Conservation (phyloP, 2,329 filamentous ascomycete species). For the Colletotrichum sp. region DNA sequence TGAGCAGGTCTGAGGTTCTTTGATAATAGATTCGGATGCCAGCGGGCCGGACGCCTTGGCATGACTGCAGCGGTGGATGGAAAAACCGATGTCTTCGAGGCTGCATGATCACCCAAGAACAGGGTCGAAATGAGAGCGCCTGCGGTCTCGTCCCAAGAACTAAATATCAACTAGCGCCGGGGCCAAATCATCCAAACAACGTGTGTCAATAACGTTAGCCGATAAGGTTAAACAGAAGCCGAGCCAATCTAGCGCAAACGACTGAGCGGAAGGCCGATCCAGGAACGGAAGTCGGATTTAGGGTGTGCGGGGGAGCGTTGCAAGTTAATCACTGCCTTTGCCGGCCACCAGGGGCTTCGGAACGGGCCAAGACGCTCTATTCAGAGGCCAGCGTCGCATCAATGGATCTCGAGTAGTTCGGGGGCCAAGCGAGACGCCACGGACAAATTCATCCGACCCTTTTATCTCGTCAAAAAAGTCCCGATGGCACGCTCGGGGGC, state of each 20-base stretch:
- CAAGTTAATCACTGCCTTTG: neutral
- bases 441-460: neutral
- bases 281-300: neutral
- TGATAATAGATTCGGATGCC: neutral
- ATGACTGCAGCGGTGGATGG: neutral
- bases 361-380: neutral
- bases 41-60: neutral
- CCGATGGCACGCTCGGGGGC: neutral
- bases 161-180: neutral
- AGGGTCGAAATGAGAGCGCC: neutral
- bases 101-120: neutral
- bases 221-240: constrained; percentile 1
- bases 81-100: neutral
- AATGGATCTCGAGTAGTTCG: neutral
- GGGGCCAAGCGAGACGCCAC: neutral
- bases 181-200: neutral
- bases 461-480: neutral
- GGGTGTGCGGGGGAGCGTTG: neutral
- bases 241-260: neutral
- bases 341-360: neutral
- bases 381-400: neutral
- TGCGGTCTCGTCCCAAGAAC: neutral
- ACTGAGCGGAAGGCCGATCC: neutral
- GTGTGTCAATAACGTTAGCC: neutral
- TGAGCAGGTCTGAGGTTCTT: neutral